Evolutionary conservation across 2,329 filamentous ascomycete genomes (phyloP).

Genomic region (Coniella lustricola): DNA sequence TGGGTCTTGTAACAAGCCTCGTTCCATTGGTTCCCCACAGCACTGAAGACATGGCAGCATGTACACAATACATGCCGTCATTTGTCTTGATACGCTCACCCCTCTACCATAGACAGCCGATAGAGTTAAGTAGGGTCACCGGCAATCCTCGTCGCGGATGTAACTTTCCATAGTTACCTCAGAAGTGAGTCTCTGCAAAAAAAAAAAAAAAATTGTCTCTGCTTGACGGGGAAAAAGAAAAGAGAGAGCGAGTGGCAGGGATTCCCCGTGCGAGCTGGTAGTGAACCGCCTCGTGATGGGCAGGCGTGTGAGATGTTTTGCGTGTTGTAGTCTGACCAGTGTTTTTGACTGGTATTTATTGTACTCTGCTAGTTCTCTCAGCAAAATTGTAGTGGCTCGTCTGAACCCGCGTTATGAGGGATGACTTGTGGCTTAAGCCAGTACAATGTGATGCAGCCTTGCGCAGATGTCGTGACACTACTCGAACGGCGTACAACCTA

Average conservation of each 20-base stretch:
- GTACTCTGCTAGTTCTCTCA: not conserved
- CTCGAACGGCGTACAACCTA: conserved; percentile 13
- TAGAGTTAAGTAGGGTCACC: conserved; percentile 17
- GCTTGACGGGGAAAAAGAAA: conserved; percentile 16
- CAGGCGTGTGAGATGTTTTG: conserved; percentile 4
- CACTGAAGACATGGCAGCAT: too few species aligned
- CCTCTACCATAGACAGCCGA: not conserved
- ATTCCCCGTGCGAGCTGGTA: not conserved
- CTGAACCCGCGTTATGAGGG: conserved; percentile 8
- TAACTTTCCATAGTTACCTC: conserved; percentile 23
- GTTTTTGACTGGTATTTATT: not conserved
- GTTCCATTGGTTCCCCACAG: not conserved
- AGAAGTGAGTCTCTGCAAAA: too few species aligned
- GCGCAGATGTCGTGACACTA: conserved; percentile 9
- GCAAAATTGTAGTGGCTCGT: not conserved
- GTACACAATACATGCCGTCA: not conserved
- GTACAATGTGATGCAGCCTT: conserved; percentile 16
- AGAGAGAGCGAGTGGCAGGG: conserved; percentile 6
- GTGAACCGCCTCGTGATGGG: conserved; percentile 8
- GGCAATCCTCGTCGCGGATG: conserved; percentile 25
- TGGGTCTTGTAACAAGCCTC: not conserved
- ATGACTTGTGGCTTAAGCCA: conserved; percentile 11
- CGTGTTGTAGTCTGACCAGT: not conserved
- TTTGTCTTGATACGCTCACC: not conserved
- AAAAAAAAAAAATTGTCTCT: conserved; percentile 23